Conservation (phyloP, 306 rosid genomes). For the Cercis canadensis region DNA sequence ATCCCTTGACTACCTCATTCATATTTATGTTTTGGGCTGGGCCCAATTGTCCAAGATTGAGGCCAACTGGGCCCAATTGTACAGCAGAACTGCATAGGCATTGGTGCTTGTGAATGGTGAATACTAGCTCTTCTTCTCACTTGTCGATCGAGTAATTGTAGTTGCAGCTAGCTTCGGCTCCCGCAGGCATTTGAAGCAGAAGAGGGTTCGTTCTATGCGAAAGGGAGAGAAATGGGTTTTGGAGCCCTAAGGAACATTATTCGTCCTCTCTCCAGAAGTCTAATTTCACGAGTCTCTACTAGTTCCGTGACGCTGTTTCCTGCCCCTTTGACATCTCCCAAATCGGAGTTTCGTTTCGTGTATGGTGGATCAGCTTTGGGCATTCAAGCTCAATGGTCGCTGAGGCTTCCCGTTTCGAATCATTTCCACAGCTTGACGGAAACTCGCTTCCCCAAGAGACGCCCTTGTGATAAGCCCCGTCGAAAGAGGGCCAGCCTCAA, state of each 20-base stretch:
- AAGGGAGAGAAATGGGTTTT: conserved; percentile 54
- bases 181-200: conserved; percentile 12
- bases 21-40: too few species aligned
- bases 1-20: too few species aligned
- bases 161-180: too few species aligned
- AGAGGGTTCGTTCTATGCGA: not conserved
- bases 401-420: conserved; percentile 47
- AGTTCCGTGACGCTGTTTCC: conserved; percentile 23
- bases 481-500: conserved; percentile 77
- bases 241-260: conserved; percentile 59
- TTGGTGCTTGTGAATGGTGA: too few species aligned
- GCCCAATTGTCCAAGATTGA: too few species aligned
- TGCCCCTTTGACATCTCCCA: conserved; percentile 30
- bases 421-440: conserved; percentile 84
- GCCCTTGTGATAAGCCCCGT: conserved; percentile 71
- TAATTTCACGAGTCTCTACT: conserved; percentile 33
- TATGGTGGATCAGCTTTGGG: conserved; percentile 17
- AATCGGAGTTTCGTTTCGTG: conserved; percentile 31
- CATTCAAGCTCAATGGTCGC: conserved; percentile 34
- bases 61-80: too few species aligned
- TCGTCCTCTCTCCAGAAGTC: conserved; percentile 59
- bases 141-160: too few species aligned
- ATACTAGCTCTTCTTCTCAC: too few species aligned
- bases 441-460: conserved; percentile 77
- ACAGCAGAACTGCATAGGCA: too few species aligned